Conservation (phyloP, 257 asterid genomes). For the Linaria vulgaris region DNA sequence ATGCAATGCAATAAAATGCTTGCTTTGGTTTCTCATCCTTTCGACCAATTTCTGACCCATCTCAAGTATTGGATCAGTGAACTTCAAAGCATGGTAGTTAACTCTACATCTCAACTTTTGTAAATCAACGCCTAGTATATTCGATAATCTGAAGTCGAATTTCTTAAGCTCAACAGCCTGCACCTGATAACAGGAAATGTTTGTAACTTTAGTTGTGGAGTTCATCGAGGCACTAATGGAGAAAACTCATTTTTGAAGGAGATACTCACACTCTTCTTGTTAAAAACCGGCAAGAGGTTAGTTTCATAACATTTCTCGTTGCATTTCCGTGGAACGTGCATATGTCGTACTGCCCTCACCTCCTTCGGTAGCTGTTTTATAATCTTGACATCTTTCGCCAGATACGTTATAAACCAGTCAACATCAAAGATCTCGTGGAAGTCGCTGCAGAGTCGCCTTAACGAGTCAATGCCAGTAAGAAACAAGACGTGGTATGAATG, state of each 20-base stretch:
- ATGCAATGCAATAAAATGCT: conserved; percentile 63
- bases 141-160: conserved; percentile 75
- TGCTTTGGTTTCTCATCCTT: conserved; percentile 61
- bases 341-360: conserved; percentile 41
- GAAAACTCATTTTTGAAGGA: not conserved
- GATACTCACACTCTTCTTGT: conserved; percentile 52
- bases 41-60: conserved; percentile 62
- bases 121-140: conserved; percentile 45
- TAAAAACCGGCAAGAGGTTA: conserved; percentile 56
- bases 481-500: not conserved
- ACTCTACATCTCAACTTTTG: conserved; percentile 81
- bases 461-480: not conserved
- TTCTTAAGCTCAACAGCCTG: conserved; percentile 73
- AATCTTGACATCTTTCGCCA: conserved; percentile 53
- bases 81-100: conserved; percentile 71
- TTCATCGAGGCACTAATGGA: not conserved
- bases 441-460: too few relatives aligned
- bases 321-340: conserved; percentile 75
- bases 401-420: conserved; percentile 49
- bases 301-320: conserved; percentile 52
- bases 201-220: conserved; percentile 12
- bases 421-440: conserved; percentile 75
- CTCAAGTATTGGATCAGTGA: conserved; percentile 55
- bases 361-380: conserved; percentile 48
- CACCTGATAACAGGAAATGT: conserved; percentile 35